Conservation (phyloP, 129 eudicot species). For the Logfia minima region DNA sequence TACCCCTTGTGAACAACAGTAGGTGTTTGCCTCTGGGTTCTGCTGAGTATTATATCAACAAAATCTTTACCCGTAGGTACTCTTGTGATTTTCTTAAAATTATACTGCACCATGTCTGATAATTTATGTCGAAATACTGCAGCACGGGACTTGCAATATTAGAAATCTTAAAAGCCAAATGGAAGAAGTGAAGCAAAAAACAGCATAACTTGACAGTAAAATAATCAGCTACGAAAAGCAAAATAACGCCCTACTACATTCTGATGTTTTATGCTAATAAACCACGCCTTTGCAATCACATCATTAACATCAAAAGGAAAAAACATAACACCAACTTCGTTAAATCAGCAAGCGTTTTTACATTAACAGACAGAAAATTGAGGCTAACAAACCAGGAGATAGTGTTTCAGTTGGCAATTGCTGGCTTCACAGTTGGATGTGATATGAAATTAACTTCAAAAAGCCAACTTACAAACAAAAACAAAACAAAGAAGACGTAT, state of each 20-base stretch:
- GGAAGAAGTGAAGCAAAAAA: neutral
- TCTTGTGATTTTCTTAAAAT: constrained; percentile 82
- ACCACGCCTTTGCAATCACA: neutral
- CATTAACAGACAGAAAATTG: neutral
- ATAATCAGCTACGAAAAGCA: neutral
- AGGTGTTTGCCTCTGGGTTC: constrained; percentile 90
- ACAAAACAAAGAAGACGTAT: neutral
- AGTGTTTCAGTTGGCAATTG: neutral
- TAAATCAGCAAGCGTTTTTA: neutral
- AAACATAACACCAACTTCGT: neutral
- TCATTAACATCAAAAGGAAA: neutral
- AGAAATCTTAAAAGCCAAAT: neutral
- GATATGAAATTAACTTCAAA: no score
- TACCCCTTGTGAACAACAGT: constrained; percentile 95
- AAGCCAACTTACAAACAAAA: neutral
- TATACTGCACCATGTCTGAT: constrained; percentile 83
- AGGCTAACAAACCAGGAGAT: neutral
- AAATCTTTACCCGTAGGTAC: constrained; percentile 91
- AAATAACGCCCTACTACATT: neutral
- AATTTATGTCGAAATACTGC: constrained; percentile 30
- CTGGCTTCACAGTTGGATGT: neutral
- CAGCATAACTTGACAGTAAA: neutral
- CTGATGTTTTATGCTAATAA: neutral
- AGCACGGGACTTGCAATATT: constrained; percentile 5
- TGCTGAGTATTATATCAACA: constrained; percentile 75